Conservation (phyloP, 495 filamentous ascomycete species). For the Aspergillus leporis region DNA sequence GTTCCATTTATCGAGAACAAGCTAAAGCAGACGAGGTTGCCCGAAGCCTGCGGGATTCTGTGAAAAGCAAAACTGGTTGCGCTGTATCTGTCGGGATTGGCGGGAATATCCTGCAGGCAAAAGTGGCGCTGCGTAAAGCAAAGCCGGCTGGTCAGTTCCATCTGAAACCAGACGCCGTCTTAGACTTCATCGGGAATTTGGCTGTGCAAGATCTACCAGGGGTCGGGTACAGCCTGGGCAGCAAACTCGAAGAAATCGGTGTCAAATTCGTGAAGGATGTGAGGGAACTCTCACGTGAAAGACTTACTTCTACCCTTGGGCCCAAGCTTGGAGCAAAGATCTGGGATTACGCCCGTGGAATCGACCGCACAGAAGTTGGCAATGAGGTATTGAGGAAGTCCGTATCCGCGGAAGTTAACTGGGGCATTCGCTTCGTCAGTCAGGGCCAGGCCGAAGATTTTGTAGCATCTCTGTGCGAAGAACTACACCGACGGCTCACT, state of each 20-base stretch:
- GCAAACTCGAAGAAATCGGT: constrained; percentile 84
- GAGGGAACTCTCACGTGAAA: constrained; percentile 71
- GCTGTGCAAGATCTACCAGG: constrained; percentile 81
- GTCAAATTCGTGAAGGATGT: constrained; percentile 81
- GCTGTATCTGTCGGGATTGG: constrained; percentile 95
- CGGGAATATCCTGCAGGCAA: constrained; percentile 84
- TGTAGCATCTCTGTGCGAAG: constrained; percentile 75
- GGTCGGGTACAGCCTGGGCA: constrained; percentile 80
- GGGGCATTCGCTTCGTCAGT: constrained; percentile 92
- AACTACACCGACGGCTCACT: constrained; percentile 75
- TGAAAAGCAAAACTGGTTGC: constrained; percentile 76
- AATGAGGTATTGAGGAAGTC: constrained; percentile 81
- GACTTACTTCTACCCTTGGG: constrained; percentile 68
- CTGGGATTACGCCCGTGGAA: constrained; percentile 86
- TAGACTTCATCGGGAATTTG: constrained; percentile 73
- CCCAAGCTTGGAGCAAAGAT: constrained; percentile 92
- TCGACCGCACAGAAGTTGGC: constrained; percentile 84
- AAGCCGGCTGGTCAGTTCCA: constrained; percentile 94
- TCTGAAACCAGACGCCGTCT: constrained; percentile 73
- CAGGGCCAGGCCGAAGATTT: constrained; percentile 92
- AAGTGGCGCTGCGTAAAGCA: constrained; percentile 84
- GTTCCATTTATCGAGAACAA: constrained; percentile 78
- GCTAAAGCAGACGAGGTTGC: constrained; percentile 77
- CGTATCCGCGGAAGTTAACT: constrained; percentile 94
- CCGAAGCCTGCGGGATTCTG: constrained; percentile 58